Evolutionary conservation across 2,329 filamentous ascomycete genomes (phyloP), one percentile per base, ranked within the genome.

Genomic region (Sporothrix dimorphospora): DNA sequence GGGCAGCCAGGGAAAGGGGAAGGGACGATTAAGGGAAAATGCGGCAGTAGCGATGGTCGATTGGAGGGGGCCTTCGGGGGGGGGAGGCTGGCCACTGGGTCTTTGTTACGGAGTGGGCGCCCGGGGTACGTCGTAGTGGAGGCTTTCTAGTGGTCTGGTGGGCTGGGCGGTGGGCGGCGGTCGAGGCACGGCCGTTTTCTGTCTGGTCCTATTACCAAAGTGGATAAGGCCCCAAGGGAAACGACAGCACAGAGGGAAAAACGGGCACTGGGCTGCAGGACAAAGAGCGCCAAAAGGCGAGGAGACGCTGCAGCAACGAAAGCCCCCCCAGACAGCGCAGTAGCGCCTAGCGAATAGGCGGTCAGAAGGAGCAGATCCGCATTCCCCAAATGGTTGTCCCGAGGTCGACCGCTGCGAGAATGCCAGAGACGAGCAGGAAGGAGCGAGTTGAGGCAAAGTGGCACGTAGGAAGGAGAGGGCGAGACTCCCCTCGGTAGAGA

Each of bases 391-490:
- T 27, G 24, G 65, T 67, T 51, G 65, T 38, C 63, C 24, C 65
- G 65, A 67, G 45, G 65, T 67, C 65, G 27, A 67, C 65, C 65
- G 19, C 45, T 67, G 45, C 65, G 65, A 67, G 65, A 53, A 67
- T 67, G 65, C 65, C 65, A 67, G 30, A 38, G 24, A 49, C 19
- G 11, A 38, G 27, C 19, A 67, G 45, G 65, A 38, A 67, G 45
- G 65, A 40, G 65, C 65, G 42, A 53, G 4, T 34, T 34, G 45
- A n/a, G 12, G n/a, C 19, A 24, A 19, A 12, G 12, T 16, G 40
- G 27, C 19, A 57, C 27, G 27, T 19, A 24, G 21, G 59, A 65
- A 16, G 38, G 59, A 63, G 34, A 63, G 11, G 2, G 27, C 1
- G n/a, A 16, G 38, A 63, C 40, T 16, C 19, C 6, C 27, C 16